These are phyloP conservation scores for Uncinocarpus reesii DNA, from an alignment of 2,329 filamentous ascomycete genomes.

Conservation along the genomic window DNA sequence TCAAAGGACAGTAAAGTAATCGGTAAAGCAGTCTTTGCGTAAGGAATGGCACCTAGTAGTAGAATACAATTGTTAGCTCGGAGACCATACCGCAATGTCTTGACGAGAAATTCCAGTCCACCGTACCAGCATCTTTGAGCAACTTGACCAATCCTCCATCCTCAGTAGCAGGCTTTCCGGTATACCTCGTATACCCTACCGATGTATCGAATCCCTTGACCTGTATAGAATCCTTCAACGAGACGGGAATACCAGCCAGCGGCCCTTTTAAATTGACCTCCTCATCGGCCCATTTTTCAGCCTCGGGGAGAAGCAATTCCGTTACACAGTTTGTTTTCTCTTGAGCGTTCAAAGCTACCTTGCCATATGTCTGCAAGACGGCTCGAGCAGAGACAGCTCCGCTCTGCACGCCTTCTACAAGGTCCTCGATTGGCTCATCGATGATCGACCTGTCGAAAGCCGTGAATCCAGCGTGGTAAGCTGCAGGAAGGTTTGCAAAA, in stretches of 20 bases:
- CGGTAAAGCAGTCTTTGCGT: conserved; percentile 85
- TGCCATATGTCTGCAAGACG: conserved; percentile 76
- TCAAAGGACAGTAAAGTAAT: conserved; percentile 82
- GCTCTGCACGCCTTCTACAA: conserved; percentile 70
- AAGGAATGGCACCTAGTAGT: conserved; percentile 62
- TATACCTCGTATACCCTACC: conserved; percentile 67
- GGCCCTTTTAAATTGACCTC: conserved; percentile 66
- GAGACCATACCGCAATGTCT: too few species aligned
- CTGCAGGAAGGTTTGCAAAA: conserved; percentile 54
- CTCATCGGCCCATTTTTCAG: conserved; percentile 59
- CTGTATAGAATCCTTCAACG: conserved; percentile 66
- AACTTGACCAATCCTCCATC: conserved; percentile 67
- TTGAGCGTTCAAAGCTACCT: conserved; percentile 73
- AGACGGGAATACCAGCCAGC: conserved; percentile 76
- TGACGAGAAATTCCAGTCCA: background rate
- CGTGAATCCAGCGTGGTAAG: conserved; percentile 58
- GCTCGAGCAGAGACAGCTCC: conserved; percentile 55
- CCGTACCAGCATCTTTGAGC: conserved; percentile 63
- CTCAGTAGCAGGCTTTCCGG: conserved; percentile 52
- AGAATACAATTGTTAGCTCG: background rate
- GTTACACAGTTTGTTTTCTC: conserved; percentile 82
- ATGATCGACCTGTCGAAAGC: conserved; percentile 56
- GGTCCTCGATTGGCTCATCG: conserved; percentile 60
- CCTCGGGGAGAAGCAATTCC: conserved; percentile 69
- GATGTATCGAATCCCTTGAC: conserved; percentile 74